Percentiles rank a stretch among this genome's conserved stretches.
phyloP scores from a whole-genome alignment of 441 rosid species.

The Adansonia grandidieri region DNA sequence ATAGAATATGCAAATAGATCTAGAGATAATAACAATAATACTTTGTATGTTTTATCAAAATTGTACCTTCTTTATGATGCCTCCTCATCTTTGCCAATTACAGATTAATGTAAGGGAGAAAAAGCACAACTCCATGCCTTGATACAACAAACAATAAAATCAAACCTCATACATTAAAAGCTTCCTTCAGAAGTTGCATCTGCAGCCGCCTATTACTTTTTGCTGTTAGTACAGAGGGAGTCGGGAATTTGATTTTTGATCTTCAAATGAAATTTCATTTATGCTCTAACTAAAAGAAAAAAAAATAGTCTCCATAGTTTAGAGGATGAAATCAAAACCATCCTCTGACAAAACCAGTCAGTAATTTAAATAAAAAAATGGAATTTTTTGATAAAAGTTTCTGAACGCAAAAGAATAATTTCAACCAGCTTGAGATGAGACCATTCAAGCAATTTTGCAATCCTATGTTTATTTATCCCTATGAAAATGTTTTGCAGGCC shows the following conservation, averaged over 20 bases:
- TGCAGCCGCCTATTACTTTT: background rate
- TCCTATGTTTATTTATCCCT: conserved; percentile 38
- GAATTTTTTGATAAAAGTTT: background rate
- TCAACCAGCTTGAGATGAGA: conserved; percentile 24
- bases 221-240: background rate
- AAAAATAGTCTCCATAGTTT: conserved; percentile 12
- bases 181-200: background rate
- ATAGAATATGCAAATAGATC: too few species aligned
- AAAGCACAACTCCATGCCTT: too few species aligned
- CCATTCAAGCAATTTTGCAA: conserved; percentile 27
- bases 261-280: conserved; percentile 22
- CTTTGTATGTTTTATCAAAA: too few species aligned
- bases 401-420: conserved; percentile 34
- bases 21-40: too few species aligned
- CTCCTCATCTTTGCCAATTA: too few species aligned
- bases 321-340: conserved; percentile 43
- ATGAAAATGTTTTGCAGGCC: conserved; percentile 17
- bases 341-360: conserved; percentile 28
- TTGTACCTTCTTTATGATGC: too few species aligned
- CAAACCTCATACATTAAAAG: background rate
- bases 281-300: conserved; percentile 28
- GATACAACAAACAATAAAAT: too few species aligned
- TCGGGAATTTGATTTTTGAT: background rate
- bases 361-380: conserved; percentile 14
- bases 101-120: too few species aligned